Evolutionary conservation across 139 green algal genomes (phyloP), one percentile per base, ranked within the genome.

Genomic region (Volvox reticuliferus): DNA sequence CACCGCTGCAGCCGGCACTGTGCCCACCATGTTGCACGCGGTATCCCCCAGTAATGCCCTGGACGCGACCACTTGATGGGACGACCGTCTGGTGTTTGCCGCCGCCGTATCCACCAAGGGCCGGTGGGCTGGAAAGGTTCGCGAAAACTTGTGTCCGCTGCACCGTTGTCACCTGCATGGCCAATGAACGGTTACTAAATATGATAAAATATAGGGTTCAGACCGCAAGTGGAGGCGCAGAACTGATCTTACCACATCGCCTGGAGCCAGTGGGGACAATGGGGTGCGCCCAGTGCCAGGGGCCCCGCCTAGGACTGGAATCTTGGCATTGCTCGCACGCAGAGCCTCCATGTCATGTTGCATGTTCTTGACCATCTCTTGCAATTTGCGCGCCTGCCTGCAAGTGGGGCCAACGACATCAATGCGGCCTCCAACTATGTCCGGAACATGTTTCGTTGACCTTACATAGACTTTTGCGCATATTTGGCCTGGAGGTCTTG

Each of bases 401-500:
- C 65, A 73, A 24, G 5, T 55, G 44, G 44, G 44, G 44, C 44
- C 44, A 9, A 55, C 44, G 44, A 55, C 44, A 55, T 55, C 44
- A 55, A 55, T 55, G 44, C 44, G 44, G 5, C 44, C 44, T 55
- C 44, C 44, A 55, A 55, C 44, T 55, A 55, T 9, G 44, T 9
- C 44, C 63, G 33, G 65, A 78, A 81, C 32, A 28, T 18, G 71
- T 33, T 1, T 37, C 44, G 44, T 55, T 55, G 44, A 20, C 79
- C 95, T 92, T 86, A 97, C 96, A 92, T 93, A 20, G 95, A 80
- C 86, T 98, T 98, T 69, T 96, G 94, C 9, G 88, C 87, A 79
- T 97, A 98, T 88, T 98, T 98, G 75, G 97, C 93, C 82, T 94
- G 93, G 73, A 97, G 89, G 91, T 97, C 95, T 28, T 94, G 78